Percentiles rank a stretch among this genome's conserved stretches.
These are phyloP conservation scores for Nakaseomyces kungkrabaensis DNA, from an alignment of 1,139 yeast species.

Conservation along the genomic window DNA sequence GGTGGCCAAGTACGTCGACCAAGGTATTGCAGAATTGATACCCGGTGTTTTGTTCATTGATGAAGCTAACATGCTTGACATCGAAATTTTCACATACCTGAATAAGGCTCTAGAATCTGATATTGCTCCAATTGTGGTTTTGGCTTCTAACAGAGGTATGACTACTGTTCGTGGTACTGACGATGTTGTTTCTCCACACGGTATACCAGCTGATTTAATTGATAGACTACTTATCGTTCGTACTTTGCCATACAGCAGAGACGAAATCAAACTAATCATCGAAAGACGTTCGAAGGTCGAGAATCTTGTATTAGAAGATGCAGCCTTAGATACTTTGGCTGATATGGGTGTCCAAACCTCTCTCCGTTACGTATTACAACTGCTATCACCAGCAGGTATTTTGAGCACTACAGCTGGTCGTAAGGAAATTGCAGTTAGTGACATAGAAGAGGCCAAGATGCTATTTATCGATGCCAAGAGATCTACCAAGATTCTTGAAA, in stretches of 20 bases:
- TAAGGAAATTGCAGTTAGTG: slow-evolving; percentile 54
- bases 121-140: slow-evolving; percentile 88
- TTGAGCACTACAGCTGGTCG: slow-evolving; percentile 69
- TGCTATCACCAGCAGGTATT: slow-evolving; percentile 83
- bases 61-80: slow-evolving; percentile 95
- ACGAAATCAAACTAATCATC: slow-evolving; percentile 74
- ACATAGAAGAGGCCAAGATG: slow-evolving; percentile 77
- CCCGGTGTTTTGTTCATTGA: slow-evolving; percentile 98
- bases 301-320: slow-evolving; percentile 49
- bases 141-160: slow-evolving; percentile 92
- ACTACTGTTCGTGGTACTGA: slow-evolving; percentile 89
- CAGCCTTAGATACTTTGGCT: slow-evolving; percentile 66
- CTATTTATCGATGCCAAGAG: slow-evolving; percentile 85
- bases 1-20: slow-evolving; percentile 91
- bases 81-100: slow-evolving; percentile 88
- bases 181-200: slow-evolving; percentile 85
- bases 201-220: slow-evolving; percentile 88
- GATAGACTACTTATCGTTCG: slow-evolving; percentile 87
- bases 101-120: slow-evolving; percentile 87
- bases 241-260: slow-evolving; percentile 75
- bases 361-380: slow-evolving; percentile 82
- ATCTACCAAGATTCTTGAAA: slow-evolving; percentile 67
- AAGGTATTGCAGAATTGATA: slow-evolving; percentile 94
- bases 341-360: slow-evolving; percentile 65
- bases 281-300: slow-evolving; percentile 75